Percentiles rank a stretch among this genome's conserved stretches.
These are phyloP conservation scores for Epicoccum sorghinum DNA, from an alignment of 2,329 filamentous ascomycete species.

Conservation along the genomic window DNA sequence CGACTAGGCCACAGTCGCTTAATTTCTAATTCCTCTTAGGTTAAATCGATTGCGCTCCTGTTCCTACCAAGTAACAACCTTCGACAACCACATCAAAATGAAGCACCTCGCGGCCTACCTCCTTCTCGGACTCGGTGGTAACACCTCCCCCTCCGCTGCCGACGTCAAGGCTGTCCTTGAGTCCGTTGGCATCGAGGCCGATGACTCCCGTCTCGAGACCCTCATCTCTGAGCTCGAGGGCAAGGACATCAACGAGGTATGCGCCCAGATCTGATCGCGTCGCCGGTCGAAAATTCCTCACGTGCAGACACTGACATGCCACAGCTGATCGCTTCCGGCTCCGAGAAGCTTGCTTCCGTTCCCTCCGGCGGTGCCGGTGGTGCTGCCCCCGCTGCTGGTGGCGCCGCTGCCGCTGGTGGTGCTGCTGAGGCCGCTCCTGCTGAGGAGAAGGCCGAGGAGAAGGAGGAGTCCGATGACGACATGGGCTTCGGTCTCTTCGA, in stretches of 20 bases:
- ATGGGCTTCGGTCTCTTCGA: constrained; percentile 80
- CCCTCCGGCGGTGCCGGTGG: constrained; percentile 85
- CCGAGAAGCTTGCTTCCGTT: constrained; percentile 94
- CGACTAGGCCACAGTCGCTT: constrained; percentile 16
- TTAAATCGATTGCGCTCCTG: constrained; percentile 96
- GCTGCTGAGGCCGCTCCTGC: constrained; percentile 55
- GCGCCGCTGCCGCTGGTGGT: constrained; percentile 70
- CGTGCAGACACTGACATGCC: constrained; percentile 30
- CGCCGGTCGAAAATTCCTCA: constrained; percentile 42
- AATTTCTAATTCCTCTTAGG: constrained; percentile 31
- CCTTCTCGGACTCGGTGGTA: constrained; percentile 92
- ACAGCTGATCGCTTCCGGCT: constrained; percentile 89
- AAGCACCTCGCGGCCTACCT: constrained; percentile 99
- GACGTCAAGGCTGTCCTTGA: constrained; percentile 85
- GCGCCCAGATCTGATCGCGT: constrained; percentile 33
- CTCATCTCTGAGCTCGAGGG: constrained; percentile 89
- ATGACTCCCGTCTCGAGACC: constrained; percentile 79
- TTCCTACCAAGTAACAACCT: constrained; percentile 57
- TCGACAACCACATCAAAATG: constrained; percentile 78
- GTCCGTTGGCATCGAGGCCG: constrained; percentile 94
- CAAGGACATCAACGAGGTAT: constrained; percentile 92
- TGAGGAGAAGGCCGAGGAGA: constrained; percentile 74
- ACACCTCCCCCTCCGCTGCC: constrained; percentile 80
- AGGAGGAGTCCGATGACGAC: constrained; percentile 75
- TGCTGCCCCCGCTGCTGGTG: constrained; percentile 65